phyloP scores from a whole-genome alignment of 1,284 basidiomycete genomes.

The Prillingera fragicola region DNA sequence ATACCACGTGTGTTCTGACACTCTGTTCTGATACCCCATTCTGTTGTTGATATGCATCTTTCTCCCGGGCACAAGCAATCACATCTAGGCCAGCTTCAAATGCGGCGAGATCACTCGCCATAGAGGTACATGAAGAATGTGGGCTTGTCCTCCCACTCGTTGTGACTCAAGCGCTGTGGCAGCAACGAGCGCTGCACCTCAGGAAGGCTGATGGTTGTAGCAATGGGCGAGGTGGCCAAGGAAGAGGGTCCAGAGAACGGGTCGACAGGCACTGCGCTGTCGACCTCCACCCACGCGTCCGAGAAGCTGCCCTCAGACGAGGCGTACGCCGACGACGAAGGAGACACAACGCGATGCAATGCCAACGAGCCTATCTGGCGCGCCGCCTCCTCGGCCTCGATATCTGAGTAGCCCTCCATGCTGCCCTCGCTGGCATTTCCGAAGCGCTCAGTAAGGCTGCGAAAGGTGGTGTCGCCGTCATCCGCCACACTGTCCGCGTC shows the following conservation, averaged over 20 bases:
- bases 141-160: constrained; percentile 33
- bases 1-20: not conserved
- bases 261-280: constrained; percentile 15
- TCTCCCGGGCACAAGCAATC: not conserved
- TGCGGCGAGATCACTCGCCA: constrained; percentile 15
- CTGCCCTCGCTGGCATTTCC: not conserved
- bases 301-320: constrained; percentile 38
- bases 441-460: constrained; percentile 8
- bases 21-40: not conserved
- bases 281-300: constrained; percentile 23
- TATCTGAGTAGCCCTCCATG: constrained; percentile 1
- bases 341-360: constrained; percentile 14
- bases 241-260: no score
- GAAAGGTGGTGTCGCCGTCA: constrained; percentile 9
- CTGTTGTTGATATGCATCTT: constrained; percentile 15
- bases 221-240: no score
- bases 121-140: constrained; percentile 48
- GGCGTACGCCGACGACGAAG: constrained; percentile 35
- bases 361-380: constrained; percentile 1
- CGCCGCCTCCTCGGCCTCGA: not conserved
- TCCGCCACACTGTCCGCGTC: constrained; percentile 2
- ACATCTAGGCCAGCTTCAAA: not conserved
- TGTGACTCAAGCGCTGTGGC: not conserved
- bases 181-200: no score
- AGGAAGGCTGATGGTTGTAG: no score